Evolutionary conservation across 768 basidiomycete genomes (phyloP).

Genomic region (Agaricus blazei): DNA sequence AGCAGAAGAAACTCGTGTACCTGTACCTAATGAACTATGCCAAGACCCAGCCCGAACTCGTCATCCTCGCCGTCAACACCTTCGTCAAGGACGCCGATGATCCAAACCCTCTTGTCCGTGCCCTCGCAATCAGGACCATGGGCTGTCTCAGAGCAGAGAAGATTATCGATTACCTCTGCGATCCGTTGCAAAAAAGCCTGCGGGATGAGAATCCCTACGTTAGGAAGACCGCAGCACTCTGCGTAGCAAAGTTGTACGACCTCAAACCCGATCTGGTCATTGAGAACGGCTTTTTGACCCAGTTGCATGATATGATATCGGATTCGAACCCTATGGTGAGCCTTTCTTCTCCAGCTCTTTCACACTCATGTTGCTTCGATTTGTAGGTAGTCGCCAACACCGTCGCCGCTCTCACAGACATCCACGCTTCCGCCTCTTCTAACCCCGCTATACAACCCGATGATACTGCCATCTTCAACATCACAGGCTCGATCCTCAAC

Average conservation of each 20-base stretch:
- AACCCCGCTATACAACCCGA: constrained; percentile 50
- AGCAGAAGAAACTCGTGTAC: constrained; percentile 99
- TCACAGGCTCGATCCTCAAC: constrained; percentile 78
- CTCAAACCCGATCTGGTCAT: constrained; percentile 93
- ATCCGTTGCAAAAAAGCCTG: constrained; percentile 87
- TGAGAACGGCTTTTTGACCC: constrained; percentile 90
- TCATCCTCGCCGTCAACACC: constrained; percentile 98
- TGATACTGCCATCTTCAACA: constrained; percentile 68
- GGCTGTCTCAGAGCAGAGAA: constrained; percentile 95
- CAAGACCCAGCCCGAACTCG: constrained; percentile 97
- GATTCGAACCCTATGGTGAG: constrained; percentile 95
- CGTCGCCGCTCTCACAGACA: constrained; percentile 88
- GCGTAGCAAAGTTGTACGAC: constrained; percentile 97
- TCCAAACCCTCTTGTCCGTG: constrained; percentile 93
- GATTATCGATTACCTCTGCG: constrained; percentile 98
- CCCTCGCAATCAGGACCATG: constrained; percentile 97
- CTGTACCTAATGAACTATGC: constrained; percentile 99
- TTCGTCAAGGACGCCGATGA: constrained; percentile 98
- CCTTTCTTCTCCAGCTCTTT: constrained; percentile 2
- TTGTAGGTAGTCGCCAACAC: constrained; percentile 96
- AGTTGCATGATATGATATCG: constrained; percentile 86
- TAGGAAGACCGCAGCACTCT: constrained; percentile 94
- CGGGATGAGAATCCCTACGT: constrained; percentile 98
- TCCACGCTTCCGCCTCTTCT: constrained; percentile 68
- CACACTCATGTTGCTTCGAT: constrained; percentile 1